phyloP scores from a whole-genome alignment of 352 stramenopile genomes.

The Pythium biforme region DNA sequence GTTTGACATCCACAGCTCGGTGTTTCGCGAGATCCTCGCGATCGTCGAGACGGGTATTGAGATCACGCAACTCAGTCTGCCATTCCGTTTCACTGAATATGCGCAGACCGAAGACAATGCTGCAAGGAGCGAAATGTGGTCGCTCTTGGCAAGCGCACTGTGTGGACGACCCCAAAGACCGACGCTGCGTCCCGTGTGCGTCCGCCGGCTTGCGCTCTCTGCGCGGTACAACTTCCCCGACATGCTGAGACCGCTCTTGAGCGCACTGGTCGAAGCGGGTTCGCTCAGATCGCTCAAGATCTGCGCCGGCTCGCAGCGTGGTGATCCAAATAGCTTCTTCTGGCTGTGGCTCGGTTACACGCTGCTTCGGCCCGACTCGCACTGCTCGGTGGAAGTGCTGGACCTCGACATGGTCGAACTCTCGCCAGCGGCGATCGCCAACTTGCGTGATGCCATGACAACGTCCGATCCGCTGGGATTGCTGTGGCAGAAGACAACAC shows the following conservation, averaged over 20 bases:
- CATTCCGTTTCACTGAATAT: background rate
- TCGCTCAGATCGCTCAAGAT: background rate
- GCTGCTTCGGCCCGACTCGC: background rate
- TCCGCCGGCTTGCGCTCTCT: background rate
- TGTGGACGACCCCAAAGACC: background rate
- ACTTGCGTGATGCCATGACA: background rate
- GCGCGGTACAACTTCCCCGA: background rate
- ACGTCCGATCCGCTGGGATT: background rate
- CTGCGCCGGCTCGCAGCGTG: background rate
- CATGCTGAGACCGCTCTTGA: background rate
- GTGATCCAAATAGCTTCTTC: background rate
- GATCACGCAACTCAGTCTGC: background rate
- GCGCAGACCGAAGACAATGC: background rate
- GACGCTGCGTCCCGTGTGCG: background rate
- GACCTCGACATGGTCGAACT: background rate
- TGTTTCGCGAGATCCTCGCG: background rate
- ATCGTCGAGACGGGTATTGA: slow-evolving; percentile 5
- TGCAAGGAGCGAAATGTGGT: background rate
- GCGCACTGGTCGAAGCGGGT: background rate
- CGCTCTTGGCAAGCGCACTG: background rate
- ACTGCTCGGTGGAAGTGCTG: slow-evolving; percentile 1
- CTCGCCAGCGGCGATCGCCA: background rate
- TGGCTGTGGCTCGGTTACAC: slow-evolving; percentile 5
- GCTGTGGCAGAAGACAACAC: background rate
- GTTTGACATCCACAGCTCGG: background rate